Evolutionary conservation across 805 yeast genomes (phyloP), one percentile per base, ranked within the genome.

Genomic region (Torulaspora maleeae): DNA sequence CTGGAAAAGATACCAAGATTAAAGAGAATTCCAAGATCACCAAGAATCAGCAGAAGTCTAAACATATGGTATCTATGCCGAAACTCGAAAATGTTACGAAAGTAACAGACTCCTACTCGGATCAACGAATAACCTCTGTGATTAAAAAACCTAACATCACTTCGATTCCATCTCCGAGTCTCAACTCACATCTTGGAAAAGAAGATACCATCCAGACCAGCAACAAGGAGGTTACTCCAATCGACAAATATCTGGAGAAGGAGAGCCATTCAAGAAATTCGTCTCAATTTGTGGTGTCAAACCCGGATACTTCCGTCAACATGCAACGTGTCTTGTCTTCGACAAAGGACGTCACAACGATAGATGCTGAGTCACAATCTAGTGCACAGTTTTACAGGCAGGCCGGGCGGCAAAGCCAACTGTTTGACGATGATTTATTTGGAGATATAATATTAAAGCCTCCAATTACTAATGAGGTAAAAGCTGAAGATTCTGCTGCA

Each of bases 381-480:
- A 35, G 6, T 16, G 25, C 22, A 11, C 22, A 25, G 2, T 36
- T 43, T 13, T 43, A 43, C 27, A 35, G 20, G 27, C 43, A 40
- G 24, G 16, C 42, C 16, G 44, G 47, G 7, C 48, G 57, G 4
- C 62, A 58, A 35, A 56, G 60, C 33, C 50, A 51, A 39, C 42
- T 61, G 2, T 64, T 62, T 43, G 54, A 61, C 29, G 59, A 55
- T 34, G 68, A 64, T 33, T 47, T 61, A 7, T 64, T 55, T 43
- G 66, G 63, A 13, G 65, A 59, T 24, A 52, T 32, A 12, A 16
- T 32, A 16, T 12, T 58, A 19, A 41, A 43, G 22, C 39, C 48
- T 4, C 48, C 40, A 13, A 15, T 12, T 17, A 29, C 39, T n/a
- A 36, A 41, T 27, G 28, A 15, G 10, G 19, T 9, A 7, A 22